A percentile compares a stretch with the other conserved stretches of the same genome.
Conservation (phyloP, 768 basidiomycete genomes). For the Crepidotus variabilis region DNA sequence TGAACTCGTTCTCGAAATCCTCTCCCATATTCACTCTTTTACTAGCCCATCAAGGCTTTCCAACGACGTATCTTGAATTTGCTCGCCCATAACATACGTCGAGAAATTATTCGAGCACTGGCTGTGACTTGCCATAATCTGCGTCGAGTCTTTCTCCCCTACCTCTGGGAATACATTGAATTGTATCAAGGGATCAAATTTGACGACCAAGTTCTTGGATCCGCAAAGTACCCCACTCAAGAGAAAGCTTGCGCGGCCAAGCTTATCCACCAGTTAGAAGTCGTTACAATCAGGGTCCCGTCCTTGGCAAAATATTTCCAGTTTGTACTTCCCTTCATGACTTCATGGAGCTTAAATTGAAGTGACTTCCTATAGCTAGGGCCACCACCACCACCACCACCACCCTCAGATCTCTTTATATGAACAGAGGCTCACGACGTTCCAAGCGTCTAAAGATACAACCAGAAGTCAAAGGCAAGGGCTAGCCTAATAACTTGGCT, state of each 20-base stretch:
- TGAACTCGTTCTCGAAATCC: slow-evolving; percentile 23
- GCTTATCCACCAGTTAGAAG: slow-evolving; percentile 19
- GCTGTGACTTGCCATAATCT: slow-evolving; percentile 12
- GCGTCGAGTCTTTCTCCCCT: slow-evolving; percentile 7
- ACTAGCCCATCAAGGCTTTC: slow-evolving; percentile 7
- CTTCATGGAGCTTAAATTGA: too few relatives aligned
- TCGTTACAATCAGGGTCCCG: slow-evolving; percentile 20
- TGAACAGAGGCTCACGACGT: too few relatives aligned
- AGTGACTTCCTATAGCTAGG: too few relatives aligned
- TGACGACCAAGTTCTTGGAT: neutral
- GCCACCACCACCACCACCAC: too few relatives aligned
- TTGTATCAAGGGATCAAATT: slow-evolving; percentile 5
- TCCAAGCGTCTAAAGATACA: too few relatives aligned
- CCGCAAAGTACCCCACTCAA: slow-evolving; percentile 9
- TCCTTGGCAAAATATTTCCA: neutral
- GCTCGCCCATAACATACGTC: neutral
- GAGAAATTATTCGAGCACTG: slow-evolving; percentile 1
- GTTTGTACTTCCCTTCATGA: too few relatives aligned
- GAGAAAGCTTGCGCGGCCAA: slow-evolving; percentile 2
- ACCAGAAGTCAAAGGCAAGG: too few relatives aligned
- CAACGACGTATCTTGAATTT: neutral
- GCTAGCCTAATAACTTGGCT: too few relatives aligned
- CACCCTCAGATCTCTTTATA: too few relatives aligned
- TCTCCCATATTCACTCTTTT: slow-evolving; percentile 14
- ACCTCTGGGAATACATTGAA: slow-evolving; percentile 15